Conservation (phyloP, 2,329 filamentous ascomycete genomes). For the Cucurbitaria berberidis region DNA sequence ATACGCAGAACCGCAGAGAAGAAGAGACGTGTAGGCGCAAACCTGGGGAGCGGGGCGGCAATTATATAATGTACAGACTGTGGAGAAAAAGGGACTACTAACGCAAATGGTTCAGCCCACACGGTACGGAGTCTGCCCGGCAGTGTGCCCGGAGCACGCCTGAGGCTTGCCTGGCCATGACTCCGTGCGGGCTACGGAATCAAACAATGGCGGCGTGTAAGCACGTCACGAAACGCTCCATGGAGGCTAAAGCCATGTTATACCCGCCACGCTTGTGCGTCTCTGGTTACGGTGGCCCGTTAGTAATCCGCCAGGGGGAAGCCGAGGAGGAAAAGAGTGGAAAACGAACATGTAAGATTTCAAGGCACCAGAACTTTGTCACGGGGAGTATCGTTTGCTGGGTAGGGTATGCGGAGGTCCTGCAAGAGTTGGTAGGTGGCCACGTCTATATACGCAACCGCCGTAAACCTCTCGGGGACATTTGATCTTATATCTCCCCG, state of each 20-base stretch:
- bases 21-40: background rate
- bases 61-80: background rate
- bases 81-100: background rate
- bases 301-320: background rate
- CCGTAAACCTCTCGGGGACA: background rate
- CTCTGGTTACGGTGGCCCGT: background rate
- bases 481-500: background rate
- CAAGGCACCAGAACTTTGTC: background rate
- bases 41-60: background rate
- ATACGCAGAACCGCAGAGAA: background rate
- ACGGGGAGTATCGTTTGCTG: background rate
- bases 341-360: background rate
- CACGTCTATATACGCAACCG: background rate
- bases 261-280: conserved; percentile 1
- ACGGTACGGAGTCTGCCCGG: too few relatives aligned
- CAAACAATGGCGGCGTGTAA: conserved; percentile 8
- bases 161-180: conserved; percentile 4
- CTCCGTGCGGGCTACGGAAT: background rate
- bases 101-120: background rate
- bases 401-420: background rate
- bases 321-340: background rate
- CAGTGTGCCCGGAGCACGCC: background rate
- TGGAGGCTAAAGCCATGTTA: conserved; percentile 7
- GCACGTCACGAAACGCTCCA: conserved; percentile 14
- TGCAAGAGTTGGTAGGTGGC: background rate